Base-by-base conservation (phyloP, 768 basidiomycete species). In the Cyclocybe aegerita region DNA sequence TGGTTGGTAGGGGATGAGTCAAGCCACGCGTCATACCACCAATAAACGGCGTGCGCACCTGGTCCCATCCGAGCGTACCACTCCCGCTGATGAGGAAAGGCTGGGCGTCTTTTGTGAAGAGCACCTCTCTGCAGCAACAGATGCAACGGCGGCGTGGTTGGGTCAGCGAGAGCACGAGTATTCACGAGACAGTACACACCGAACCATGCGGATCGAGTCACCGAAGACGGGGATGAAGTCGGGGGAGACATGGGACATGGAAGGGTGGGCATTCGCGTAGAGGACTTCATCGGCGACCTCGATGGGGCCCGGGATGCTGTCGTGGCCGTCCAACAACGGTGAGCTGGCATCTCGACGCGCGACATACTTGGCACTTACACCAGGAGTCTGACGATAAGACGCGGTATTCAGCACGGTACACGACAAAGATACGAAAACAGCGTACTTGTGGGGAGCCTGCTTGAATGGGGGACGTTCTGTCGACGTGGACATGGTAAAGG, bases 1-100 rank as follows among this genome's bases (percentile, higher is more conserved):
- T 91, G 57, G 23, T 23, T 44, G 33, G 55, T 31, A 9, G 36
- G 36, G 40, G 38, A 39, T 40, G 14, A 39, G 30, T 46, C 54
- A 52, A 23, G 38, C 41, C 35, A 12, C 31, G 30, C 14, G 15
- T 23, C 31, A 49, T 5, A 12, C 31, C 47, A 23, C 43, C 17
- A 29, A 9, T 9, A 41, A n/a, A n/a, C 15, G 38, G 31, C 34
- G 39, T 15, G 63, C 79, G 56, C 39, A 79, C 90, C 81, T 92
- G 89, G 67, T 98, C 95, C 94, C 95, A 98, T 29, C 97, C 97
- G 32, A 99, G 77, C 2, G 97, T 98, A 11, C 97, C 97, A 48
- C 87, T 90, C 1, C 97, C 97, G 23, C 94, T 86, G 54, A 98
- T 88, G 60, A 99, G 71, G 77, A 99, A 93, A 0, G 93, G 92